A percentile compares a stretch with the other conserved stretches of the same genome.
Conservation (phyloP, 2,329 filamentous ascomycete genomes). For the Fusarium caatingaense region DNA sequence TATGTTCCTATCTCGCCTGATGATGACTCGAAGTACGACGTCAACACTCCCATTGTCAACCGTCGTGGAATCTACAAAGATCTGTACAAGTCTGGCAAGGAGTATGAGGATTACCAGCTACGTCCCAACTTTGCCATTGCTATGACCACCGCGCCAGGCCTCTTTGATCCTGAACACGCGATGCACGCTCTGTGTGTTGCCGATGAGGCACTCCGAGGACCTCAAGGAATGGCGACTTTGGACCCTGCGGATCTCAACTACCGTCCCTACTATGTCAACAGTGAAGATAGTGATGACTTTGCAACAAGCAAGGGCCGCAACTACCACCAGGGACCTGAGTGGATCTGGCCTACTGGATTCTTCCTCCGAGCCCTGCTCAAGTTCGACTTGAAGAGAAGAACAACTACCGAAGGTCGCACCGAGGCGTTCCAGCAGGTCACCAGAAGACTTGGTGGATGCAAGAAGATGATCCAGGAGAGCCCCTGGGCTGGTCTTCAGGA, state of each 20-base stretch:
- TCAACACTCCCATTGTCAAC: constrained; percentile 84
- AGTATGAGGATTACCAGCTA: constrained; percentile 97
- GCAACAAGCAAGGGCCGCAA: constrained; percentile 93
- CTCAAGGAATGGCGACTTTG: constrained; percentile 94
- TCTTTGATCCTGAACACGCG: constrained; percentile 84
- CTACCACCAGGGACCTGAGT: constrained; percentile 98
- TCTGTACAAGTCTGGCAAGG: constrained; percentile 90
- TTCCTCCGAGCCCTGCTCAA: constrained; percentile 91
- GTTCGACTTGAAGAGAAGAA: constrained; percentile 82
- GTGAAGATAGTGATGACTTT: constrained; percentile 91
- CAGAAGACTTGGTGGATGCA: constrained; percentile 82
- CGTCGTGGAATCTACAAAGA: constrained; percentile 98
- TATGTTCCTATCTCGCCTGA: constrained; percentile 78
- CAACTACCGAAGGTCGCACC: constrained; percentile 70
- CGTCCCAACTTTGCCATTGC: constrained; percentile 94
- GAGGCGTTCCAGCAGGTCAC: constrained; percentile 98
- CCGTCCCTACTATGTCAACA: constrained; percentile 93
- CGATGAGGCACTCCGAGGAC: constrained; percentile 83
- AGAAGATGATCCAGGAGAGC: constrained; percentile 81
- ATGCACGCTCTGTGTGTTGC: constrained; percentile 82
- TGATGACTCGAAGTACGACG: constrained; percentile 81
- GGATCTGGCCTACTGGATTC: constrained; percentile 97
- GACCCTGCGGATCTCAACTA: constrained; percentile 95
- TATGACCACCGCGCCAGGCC: constrained; percentile 90
- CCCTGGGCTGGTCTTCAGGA: constrained; percentile 93